Evolutionary conservation across 2,329 filamentous ascomycete genomes (phyloP), one percentile per base, ranked within the genome.

Genomic region (Arthrocladium fulminans): DNA sequence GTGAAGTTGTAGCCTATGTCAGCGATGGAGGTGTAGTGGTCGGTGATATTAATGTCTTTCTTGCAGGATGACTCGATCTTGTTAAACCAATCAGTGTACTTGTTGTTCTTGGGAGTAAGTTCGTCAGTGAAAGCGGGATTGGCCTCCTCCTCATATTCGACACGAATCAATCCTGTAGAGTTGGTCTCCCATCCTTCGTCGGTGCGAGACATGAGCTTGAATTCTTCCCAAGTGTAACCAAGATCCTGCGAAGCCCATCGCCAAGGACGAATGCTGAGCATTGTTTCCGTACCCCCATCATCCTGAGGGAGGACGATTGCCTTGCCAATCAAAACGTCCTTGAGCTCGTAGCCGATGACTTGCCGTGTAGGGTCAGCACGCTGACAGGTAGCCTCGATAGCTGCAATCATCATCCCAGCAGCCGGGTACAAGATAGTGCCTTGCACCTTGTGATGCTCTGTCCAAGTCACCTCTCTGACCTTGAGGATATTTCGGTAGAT

Each of bases 401-500:
- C 59, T 57, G 64, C 63, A 6, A 45, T 47, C 17, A 66, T 47
- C 32, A 61, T 61, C 2, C 59, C 64, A 1, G 62, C 61, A 1
- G 51, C 58, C 2, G 64, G 64, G 22, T 60, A 64, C 0, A 65
- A 34, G 2, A 56, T 49, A 2, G 44, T 50, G 1, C 45, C 49
- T 13, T 54, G 50, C 3, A 65, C 48, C 8, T 42, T 48, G 44
- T 67, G 64, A 19, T 63, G 59, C 3, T 38, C 23, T 5, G 65
- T 42, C 64, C 64, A 66, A 3, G 61, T 60, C 2, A 54, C 45
- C 10, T 65, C 60, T 3, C 48, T 52, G 1, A 56, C 32, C 9
- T 54, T 55, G 1, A 66, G 42, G 13, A 59, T 38, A 32, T 64
- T 63, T 19, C 63, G 39, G 63, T 63, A 66, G 1, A 47, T 48